Conservation (phyloP, 2,329 filamentous ascomycete species). For the Penicillium capsulatum region DNA sequence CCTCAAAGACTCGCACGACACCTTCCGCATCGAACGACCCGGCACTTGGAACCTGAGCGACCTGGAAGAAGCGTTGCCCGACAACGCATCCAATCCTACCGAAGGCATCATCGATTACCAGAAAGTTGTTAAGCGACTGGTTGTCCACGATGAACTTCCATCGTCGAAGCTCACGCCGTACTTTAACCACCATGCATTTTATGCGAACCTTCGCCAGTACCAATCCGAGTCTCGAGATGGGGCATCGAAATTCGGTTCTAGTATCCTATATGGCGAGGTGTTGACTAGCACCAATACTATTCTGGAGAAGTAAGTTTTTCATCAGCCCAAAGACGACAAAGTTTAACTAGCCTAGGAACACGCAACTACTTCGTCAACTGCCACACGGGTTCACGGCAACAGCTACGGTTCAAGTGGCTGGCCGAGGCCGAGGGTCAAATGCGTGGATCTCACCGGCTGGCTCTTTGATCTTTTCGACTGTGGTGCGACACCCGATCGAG, state of each 20-base stretch:
- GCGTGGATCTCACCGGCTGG: slow-evolving; percentile 92
- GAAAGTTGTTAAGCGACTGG: slow-evolving; percentile 66
- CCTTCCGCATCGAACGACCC: slow-evolving; percentile 70
- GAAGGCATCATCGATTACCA: slow-evolving; percentile 71
- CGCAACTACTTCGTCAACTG: slow-evolving; percentile 67
- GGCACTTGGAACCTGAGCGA: slow-evolving; percentile 57
- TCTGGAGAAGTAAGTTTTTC: slow-evolving; percentile 67
- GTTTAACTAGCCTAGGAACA: slow-evolving; percentile 57
- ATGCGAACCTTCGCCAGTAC: slow-evolving; percentile 65
- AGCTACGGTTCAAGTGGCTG: slow-evolving; percentile 83
- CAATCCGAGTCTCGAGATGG: slow-evolving; percentile 55
- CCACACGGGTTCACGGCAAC: slow-evolving; percentile 83
- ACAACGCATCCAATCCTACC: slow-evolving; percentile 22
- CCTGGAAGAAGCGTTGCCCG: slow-evolving; percentile 52
- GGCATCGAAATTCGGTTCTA: slow-evolving; percentile 64
- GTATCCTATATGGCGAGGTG: slow-evolving; percentile 82
- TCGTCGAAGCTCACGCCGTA: slow-evolving; percentile 70
- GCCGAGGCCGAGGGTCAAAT: slow-evolving; percentile 81
- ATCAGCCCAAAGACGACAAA: neutral
- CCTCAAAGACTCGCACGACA: slow-evolving; percentile 77
- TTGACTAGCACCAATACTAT: slow-evolving; percentile 92
- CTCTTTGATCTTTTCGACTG: slow-evolving; percentile 78
- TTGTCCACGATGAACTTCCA: slow-evolving; percentile 69
- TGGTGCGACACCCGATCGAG: slow-evolving; percentile 75
- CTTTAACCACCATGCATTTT: slow-evolving; percentile 81